A percentile compares a stretch with the other conserved stretches of the same genome.
Evolutionary conservation across 1,284 basidiomycete species (phyloP).

Genomic region (Ustanciosporium gigantosporum): DNA sequence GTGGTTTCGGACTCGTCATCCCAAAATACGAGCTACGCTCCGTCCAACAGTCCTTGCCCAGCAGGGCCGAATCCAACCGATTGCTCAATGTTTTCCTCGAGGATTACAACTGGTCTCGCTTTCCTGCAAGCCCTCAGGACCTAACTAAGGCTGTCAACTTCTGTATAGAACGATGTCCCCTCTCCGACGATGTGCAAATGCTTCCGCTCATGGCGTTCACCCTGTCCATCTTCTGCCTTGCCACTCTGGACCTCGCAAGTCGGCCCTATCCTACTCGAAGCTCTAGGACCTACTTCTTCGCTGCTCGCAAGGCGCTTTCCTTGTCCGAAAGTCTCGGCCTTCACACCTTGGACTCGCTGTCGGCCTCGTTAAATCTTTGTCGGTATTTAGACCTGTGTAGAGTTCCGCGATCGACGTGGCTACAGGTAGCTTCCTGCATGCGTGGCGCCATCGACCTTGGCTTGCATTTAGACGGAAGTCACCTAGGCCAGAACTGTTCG

Average conservation of each 20-base stretch:
- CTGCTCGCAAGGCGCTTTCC: conserved; percentile 29
- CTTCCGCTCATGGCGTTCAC: conserved; percentile 31
- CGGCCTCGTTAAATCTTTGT: conserved; percentile 29
- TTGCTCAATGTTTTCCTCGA: conserved; percentile 27
- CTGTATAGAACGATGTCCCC: conserved; percentile 16
- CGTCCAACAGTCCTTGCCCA: conserved; percentile 27
- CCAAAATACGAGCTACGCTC: conserved; percentile 35
- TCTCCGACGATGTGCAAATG: conserved; percentile 33
- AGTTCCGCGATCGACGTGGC: conserved; percentile 27
- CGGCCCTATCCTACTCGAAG: conserved; percentile 26
- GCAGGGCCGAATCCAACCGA: conserved; percentile 15
- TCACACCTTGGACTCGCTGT: conserved; percentile 31
- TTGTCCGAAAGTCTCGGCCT: conserved; percentile 26
- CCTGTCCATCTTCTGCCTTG: conserved; percentile 21
- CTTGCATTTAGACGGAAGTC: conserved; percentile 19
- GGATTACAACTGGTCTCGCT: conserved; percentile 35
- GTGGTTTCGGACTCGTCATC: conserved; percentile 32
- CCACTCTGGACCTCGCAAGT: conserved; percentile 24
- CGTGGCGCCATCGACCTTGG: conserved; percentile 31
- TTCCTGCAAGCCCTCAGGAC: conserved; percentile 14
- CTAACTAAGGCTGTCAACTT: conserved; percentile 9
- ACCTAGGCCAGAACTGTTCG: conserved; percentile 24
- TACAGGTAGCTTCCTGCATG: conserved; percentile 34
- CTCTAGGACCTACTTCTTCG: conserved; percentile 33
- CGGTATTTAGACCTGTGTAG: conserved; percentile 30